Percentiles rank a stretch among this genome's conserved stretches.
Conservation (phyloP, 2,329 filamentous ascomycete species). For the Grosmannia clavigera region DNA sequence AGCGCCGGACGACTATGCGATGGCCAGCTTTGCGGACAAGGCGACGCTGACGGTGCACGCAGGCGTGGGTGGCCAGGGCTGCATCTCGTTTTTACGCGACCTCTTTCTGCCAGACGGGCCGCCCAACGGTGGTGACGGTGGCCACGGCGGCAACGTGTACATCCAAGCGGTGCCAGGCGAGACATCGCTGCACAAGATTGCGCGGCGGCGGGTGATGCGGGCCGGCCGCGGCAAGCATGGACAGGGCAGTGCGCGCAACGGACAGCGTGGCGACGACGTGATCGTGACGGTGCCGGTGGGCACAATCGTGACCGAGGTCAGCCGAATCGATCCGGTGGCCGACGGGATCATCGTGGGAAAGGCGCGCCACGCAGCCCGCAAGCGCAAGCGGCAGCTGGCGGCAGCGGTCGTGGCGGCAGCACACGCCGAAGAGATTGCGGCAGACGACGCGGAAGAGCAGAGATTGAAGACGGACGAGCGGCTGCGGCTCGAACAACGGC, state of each 20-base stretch:
- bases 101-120: slow-evolving; percentile 82
- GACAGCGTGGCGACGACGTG: slow-evolving; percentile 74
- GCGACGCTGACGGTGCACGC: slow-evolving; percentile 66
- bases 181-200: slow-evolving; percentile 86
- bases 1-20: slow-evolving; percentile 68
- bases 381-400: slow-evolving; percentile 3
- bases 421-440: neutral
- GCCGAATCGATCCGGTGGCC: slow-evolving; percentile 61
- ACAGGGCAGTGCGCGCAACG: slow-evolving; percentile 59
- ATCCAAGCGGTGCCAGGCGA: slow-evolving; percentile 87
- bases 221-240: slow-evolving; percentile 68
- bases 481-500: slow-evolving; percentile 18
- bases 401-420: neutral
- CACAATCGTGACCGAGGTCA: slow-evolving; percentile 76
- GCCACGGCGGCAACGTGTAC: slow-evolving; percentile 81
- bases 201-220: slow-evolving; percentile 60
- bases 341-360: slow-evolving; percentile 39
- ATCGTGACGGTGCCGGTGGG: slow-evolving; percentile 86
- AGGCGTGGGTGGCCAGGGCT: slow-evolving; percentile 78
- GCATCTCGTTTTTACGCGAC: slow-evolving; percentile 86
- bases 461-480: neutral
- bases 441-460: neutral
- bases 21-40: slow-evolving; percentile 76
- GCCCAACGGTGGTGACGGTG: slow-evolving; percentile 89
- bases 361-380: slow-evolving; percentile 2